A percentile compares a stretch with the other conserved stretches of the same genome.
phyloP scores from a whole-genome alignment of 768 basidiomycete genomes.

The Leccinum disarticulatum region DNA sequence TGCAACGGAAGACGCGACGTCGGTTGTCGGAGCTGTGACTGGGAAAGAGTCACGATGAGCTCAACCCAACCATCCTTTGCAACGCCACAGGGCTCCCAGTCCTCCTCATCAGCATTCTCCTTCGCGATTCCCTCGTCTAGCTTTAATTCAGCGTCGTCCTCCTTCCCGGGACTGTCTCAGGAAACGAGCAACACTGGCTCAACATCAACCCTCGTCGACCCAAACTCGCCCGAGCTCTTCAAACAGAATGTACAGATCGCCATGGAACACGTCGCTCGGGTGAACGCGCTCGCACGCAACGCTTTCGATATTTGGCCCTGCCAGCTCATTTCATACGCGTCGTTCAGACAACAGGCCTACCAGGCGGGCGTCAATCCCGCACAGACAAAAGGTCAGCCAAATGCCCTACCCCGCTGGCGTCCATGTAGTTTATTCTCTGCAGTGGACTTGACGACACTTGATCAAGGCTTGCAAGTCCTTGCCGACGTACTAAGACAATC shows the following conservation, averaged over 20 bases:
- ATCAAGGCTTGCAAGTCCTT: constrained; percentile 47
- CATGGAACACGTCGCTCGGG: constrained; percentile 48
- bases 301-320: not conserved
- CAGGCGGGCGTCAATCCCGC: constrained; percentile 49
- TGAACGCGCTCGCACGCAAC: constrained; percentile 47
- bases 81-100: constrained; percentile 15
- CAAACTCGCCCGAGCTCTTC: constrained; percentile 62
- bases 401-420: not conserved
- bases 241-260: constrained; percentile 54
- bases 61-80: constrained; percentile 14
- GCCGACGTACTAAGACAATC: constrained; percentile 52
- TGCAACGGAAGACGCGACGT: constrained; percentile 38
- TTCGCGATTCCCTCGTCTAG: constrained; percentile 19
- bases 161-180: constrained; percentile 29
- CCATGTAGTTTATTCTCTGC: constrained; percentile 21
- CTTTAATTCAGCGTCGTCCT: constrained; percentile 5
- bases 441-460: constrained; percentile 49
- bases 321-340: constrained; percentile 17
- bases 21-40: constrained; percentile 27
- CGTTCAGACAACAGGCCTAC: constrained; percentile 58
- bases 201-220: constrained; percentile 37
- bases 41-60: constrained; percentile 7
- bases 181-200: constrained; percentile 16
- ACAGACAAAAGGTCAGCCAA: constrained; percentile 51
- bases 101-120: constrained; percentile 17